Percentiles rank a stretch among this genome's conserved stretches.
phyloP scores from a whole-genome alignment of 2,329 filamentous ascomycete genomes.

The Lachnellula hyalina region DNA sequence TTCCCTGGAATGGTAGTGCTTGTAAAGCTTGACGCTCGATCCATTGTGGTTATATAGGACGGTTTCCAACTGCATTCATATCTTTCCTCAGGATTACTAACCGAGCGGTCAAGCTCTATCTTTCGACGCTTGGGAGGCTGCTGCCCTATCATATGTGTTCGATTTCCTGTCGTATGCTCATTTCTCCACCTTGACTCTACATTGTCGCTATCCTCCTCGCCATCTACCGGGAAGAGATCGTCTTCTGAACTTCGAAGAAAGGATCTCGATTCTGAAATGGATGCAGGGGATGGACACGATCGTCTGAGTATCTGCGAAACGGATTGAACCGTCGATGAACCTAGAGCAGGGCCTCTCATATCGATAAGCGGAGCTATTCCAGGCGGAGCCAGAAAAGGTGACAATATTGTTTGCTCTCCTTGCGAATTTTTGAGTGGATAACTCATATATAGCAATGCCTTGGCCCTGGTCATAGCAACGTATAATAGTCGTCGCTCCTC shows the following conservation, averaged over 20 bases:
- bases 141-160: slow-evolving; percentile 21
- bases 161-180: slow-evolving; percentile 18
- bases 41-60: slow-evolving; percentile 56
- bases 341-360: slow-evolving; percentile 64
- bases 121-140: slow-evolving; percentile 26
- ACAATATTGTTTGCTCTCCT: slow-evolving; percentile 59
- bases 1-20: slow-evolving; percentile 37
- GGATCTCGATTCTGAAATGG: slow-evolving; percentile 38
- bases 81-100: slow-evolving; percentile 11
- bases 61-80: slow-evolving; percentile 26
- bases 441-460: slow-evolving; percentile 81
- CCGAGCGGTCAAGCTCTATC: slow-evolving; percentile 15
- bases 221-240: slow-evolving; percentile 61
- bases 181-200: slow-evolving; percentile 34
- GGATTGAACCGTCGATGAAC: slow-evolving; percentile 54
- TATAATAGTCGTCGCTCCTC: slow-evolving; percentile 89
- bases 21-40: slow-evolving; percentile 55
- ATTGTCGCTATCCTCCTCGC: slow-evolving; percentile 39
- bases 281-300: slow-evolving; percentile 48
- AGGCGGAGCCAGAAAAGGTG: slow-evolving; percentile 61
- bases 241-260: slow-evolving; percentile 57
- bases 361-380: slow-evolving; percentile 48
- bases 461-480: slow-evolving; percentile 92
- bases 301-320: slow-evolving; percentile 69
- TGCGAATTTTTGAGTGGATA: slow-evolving; percentile 65